Conservation (phyloP, 495 filamentous ascomycete species). For the Lindgomyces ingoldianus region DNA sequence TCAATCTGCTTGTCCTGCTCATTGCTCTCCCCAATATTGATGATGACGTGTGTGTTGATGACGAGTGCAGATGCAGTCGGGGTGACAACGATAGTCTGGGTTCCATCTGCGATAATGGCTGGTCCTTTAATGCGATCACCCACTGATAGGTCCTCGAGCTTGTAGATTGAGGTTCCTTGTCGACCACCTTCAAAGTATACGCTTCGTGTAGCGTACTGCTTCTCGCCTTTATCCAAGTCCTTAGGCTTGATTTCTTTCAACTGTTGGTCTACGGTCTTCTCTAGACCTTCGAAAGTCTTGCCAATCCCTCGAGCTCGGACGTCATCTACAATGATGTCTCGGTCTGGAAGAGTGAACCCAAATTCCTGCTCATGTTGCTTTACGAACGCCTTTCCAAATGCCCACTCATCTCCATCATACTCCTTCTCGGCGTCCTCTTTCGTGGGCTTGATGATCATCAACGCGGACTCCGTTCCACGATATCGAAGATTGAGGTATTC, state of each 20-base stretch:
- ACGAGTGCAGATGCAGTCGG: constrained; percentile 74
- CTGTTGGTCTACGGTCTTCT: constrained; percentile 78
- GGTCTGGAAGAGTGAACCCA: constrained; percentile 84
- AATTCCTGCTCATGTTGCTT: constrained; percentile 91
- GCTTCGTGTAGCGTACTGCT: constrained; percentile 56
- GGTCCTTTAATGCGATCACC: constrained; percentile 81
- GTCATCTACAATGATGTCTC: constrained; percentile 92
- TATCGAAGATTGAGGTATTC: constrained; percentile 91
- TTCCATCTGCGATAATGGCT: constrained; percentile 89
- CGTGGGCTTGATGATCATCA: constrained; percentile 73
- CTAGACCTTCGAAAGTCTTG: constrained; percentile 76
- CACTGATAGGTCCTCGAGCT: constrained; percentile 72
- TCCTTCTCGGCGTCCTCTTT: constrained; percentile 59
- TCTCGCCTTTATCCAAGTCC: constrained; percentile 54
- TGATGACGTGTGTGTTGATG: constrained; percentile 71
- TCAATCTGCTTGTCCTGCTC: constrained; percentile 53
- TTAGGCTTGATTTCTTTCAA: constrained; percentile 63
- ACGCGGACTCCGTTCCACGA: constrained; percentile 79
- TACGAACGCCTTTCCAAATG: constrained; percentile 79
- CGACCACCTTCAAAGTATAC: constrained; percentile 77
- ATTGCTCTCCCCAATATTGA: constrained; percentile 66
- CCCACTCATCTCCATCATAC: constrained; percentile 69
- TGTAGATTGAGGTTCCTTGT: constrained; percentile 80
- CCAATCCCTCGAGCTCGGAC: constrained; percentile 86
- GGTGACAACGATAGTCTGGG: constrained; percentile 91